phyloP scores from a whole-genome alignment of 768 basidiomycete species.

The Amanita thiersii region DNA sequence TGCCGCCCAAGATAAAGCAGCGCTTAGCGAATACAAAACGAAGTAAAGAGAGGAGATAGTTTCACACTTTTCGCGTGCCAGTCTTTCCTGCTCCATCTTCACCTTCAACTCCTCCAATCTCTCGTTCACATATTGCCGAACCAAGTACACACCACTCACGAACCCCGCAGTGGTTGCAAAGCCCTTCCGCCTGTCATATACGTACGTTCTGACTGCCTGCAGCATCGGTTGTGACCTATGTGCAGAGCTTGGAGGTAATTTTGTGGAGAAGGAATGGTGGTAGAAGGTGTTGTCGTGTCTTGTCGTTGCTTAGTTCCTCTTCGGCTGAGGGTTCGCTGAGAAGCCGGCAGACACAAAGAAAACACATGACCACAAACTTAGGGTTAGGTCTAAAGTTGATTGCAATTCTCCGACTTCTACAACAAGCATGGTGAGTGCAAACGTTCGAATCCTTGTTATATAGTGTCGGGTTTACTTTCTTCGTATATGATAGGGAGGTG shows the following conservation, averaged over 20 bases:
- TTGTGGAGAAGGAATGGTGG: neutral
- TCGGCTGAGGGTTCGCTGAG: too few relatives aligned
- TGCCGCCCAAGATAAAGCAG: constrained; percentile 19
- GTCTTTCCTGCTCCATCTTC: constrained; percentile 46
- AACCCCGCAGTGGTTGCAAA: constrained; percentile 43
- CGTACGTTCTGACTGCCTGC: constrained; percentile 32
- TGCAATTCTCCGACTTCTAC: constrained; percentile 7
- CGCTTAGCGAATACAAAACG: neutral
- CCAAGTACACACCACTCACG: constrained; percentile 53
- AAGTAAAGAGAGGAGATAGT: constrained; percentile 6
- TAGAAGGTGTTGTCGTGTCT: neutral
- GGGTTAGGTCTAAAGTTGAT: constrained; percentile 7
- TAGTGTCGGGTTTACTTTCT: neutral
- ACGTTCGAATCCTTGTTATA: neutral
- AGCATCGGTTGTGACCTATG: constrained; percentile 26
- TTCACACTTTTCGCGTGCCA: constrained; percentile 66
- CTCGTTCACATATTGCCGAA: constrained; percentile 50
- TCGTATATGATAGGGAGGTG: constrained; percentile 52
- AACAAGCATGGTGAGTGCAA: neutral
- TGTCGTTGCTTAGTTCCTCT: too few relatives aligned
- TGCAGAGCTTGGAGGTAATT: neutral
- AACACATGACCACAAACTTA: neutral
- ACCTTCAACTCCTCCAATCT: constrained; percentile 62
- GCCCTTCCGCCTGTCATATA: constrained; percentile 38
- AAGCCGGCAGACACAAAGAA: neutral